Conservation (phyloP, 257 asterid species). For the Fraxinus cuspidata region DNA sequence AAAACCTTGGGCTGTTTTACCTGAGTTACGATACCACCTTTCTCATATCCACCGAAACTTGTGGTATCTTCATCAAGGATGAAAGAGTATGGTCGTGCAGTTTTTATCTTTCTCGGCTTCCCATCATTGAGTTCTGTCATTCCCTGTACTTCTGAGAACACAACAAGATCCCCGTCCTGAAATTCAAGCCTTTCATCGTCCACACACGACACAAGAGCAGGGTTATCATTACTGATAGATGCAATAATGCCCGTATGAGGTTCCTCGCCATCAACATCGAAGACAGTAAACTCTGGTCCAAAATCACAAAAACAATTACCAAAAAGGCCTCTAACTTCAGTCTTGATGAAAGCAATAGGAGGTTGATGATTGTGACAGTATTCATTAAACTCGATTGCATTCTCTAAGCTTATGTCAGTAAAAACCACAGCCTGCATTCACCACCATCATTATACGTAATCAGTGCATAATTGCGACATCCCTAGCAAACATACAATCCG, state of each 20-base stretch:
- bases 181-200: slow-evolving; percentile 97
- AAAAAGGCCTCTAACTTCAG: slow-evolving; percentile 90
- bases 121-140: slow-evolving; percentile 95
- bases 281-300: slow-evolving; percentile 84
- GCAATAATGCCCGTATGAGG: slow-evolving; percentile 95
- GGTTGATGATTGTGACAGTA: slow-evolving; percentile 88
- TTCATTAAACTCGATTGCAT: slow-evolving; percentile 70
- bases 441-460: slow-evolving; percentile 11
- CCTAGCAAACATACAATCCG: background rate
- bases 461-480: slow-evolving; percentile 16
- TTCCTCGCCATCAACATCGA: slow-evolving; percentile 92
- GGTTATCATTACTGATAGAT: slow-evolving; percentile 79
- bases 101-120: slow-evolving; percentile 76
- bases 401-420: slow-evolving; percentile 60
- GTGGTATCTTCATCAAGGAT: slow-evolving; percentile 86
- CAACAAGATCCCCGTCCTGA: slow-evolving; percentile 87
- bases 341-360: slow-evolving; percentile 84
- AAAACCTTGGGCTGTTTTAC: slow-evolving; percentile 85
- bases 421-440: slow-evolving; percentile 83
- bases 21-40: slow-evolving; percentile 91
- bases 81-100: slow-evolving; percentile 80
- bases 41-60: slow-evolving; percentile 63
- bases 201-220: slow-evolving; percentile 85
- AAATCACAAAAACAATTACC: slow-evolving; percentile 86
- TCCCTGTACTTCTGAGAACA: slow-evolving; percentile 82